phyloP scores from a whole-genome alignment of 2,329 filamentous ascomycete species.

The Achaetomium macrosporum region DNA sequence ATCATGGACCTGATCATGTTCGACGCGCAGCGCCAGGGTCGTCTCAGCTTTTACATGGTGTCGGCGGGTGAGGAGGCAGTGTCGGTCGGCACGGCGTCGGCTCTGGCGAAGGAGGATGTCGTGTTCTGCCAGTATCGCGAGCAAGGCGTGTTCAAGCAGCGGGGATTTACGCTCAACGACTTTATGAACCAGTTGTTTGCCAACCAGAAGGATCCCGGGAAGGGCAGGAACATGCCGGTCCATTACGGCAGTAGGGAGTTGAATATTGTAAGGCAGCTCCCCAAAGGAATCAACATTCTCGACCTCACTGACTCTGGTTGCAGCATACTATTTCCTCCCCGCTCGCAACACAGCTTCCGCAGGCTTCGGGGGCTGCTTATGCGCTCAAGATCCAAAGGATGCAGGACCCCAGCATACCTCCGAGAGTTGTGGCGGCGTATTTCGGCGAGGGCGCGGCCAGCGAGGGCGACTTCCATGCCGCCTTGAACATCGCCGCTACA shows the following conservation, averaged over 20 bases:
- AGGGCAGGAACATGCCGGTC: constrained; percentile 92
- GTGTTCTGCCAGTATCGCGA: constrained; percentile 95
- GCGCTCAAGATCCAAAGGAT: constrained; percentile 68
- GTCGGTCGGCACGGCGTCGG: constrained; percentile 80
- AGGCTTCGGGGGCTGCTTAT: constrained; percentile 72
- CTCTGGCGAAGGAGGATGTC: constrained; percentile 76
- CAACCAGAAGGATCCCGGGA: constrained; percentile 72
- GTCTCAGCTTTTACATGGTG: constrained; percentile 95
- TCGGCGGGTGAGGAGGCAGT: constrained; percentile 93
- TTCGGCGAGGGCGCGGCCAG: constrained; percentile 78
- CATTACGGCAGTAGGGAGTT: constrained; percentile 84
- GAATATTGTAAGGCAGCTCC: constrained; percentile 61
- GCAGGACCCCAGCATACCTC: constrained; percentile 54
- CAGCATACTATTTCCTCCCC: constrained; percentile 73
- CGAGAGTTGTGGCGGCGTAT: constrained; percentile 65
- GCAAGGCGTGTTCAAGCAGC: constrained; percentile 81
- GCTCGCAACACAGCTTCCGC: constrained; percentile 72
- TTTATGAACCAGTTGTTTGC: constrained; percentile 97
- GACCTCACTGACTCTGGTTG: constrained; percentile 11
- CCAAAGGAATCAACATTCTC: not conserved
- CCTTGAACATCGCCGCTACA: constrained; percentile 75
- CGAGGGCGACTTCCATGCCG: constrained; percentile 78
- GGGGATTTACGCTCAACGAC: constrained; percentile 78
- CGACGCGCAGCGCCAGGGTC: constrained; percentile 91
- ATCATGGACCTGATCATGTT: constrained; percentile 99